Conservation (phyloP, 306 rosid species). For the Canavalia gladiata region DNA sequence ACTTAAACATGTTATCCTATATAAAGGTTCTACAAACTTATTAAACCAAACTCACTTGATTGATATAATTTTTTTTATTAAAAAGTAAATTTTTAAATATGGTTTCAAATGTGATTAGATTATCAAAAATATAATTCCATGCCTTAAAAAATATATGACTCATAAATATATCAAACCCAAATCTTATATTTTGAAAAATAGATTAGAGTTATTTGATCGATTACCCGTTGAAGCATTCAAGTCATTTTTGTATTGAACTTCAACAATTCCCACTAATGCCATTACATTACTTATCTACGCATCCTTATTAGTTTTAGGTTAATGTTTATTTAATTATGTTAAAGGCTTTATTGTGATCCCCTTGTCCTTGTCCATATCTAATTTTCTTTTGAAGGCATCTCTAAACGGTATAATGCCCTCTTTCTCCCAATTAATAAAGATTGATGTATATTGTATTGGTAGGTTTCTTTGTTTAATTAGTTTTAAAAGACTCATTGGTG, state of each 20-base stretch:
- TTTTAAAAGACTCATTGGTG: constrained; percentile 41
- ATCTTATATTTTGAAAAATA: not conserved
- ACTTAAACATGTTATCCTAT: too few species aligned
- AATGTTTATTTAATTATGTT: constrained; percentile 42
- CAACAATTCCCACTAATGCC: not conserved
- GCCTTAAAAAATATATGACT: too few species aligned
- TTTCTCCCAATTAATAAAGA: not conserved
- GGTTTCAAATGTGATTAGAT: too few species aligned
- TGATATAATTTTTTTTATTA: too few species aligned
- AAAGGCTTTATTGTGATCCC: constrained; percentile 46
- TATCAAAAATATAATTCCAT: too few species aligned
- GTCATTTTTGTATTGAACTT: constrained; percentile 1
- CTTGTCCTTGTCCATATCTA: constrained; percentile 65
- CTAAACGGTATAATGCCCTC: constrained; percentile 58
- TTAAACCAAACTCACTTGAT: too few species aligned
- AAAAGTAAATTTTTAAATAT: too few species aligned
- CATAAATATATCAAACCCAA: not conserved
- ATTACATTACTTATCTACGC: constrained; percentile 26
- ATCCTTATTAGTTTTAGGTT: constrained; percentile 34
- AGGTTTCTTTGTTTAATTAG: not conserved
- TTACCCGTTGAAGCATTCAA: not conserved
- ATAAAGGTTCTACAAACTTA: too few species aligned
- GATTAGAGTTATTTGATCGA: not conserved
- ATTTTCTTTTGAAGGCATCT: constrained; percentile 61
- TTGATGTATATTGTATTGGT: constrained; percentile 11